A percentile compares a stretch with the other conserved stretches of the same genome.
Evolutionary conservation across 2,329 filamentous ascomycete genomes (phyloP).

Genomic region (Beauveria pseudobassiana): DNA sequence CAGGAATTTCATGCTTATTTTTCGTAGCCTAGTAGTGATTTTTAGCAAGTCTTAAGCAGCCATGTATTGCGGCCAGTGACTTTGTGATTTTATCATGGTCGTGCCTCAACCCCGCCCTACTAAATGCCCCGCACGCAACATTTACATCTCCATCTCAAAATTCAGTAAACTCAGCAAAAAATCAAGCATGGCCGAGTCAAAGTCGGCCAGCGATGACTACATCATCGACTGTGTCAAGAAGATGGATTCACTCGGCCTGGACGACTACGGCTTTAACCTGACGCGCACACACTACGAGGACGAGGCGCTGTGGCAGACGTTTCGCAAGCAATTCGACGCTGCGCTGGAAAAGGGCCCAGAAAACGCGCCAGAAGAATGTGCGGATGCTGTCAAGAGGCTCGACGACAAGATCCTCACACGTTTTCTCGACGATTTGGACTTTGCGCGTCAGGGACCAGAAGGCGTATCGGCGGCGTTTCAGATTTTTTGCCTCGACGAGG

Average conservation of each 20-base stretch:
- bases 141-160: neutral
- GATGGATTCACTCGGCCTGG: neutral
- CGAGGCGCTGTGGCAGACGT: neutral
- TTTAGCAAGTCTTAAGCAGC: no score
- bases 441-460: neutral
- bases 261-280: slow-evolving; percentile 3
- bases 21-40: no score
- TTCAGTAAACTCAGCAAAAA: neutral
- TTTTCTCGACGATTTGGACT: neutral
- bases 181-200: neutral
- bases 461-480: slow-evolving; percentile 1
- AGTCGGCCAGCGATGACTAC: neutral
- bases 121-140: neutral
- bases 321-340: neutral
- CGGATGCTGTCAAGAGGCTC: neutral
- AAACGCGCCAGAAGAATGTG: neutral
- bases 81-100: neutral
- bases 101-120: neutral
- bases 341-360: neutral
- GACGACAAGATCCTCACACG: neutral
- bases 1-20: no score
- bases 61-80: no score
- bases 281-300: neutral
- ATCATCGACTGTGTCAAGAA: neutral
- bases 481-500: neutral